These are phyloP conservation scores for Yarrowia sp. DNA, from an alignment of 805 yeast genomes.

Conservation along the genomic window DNA sequence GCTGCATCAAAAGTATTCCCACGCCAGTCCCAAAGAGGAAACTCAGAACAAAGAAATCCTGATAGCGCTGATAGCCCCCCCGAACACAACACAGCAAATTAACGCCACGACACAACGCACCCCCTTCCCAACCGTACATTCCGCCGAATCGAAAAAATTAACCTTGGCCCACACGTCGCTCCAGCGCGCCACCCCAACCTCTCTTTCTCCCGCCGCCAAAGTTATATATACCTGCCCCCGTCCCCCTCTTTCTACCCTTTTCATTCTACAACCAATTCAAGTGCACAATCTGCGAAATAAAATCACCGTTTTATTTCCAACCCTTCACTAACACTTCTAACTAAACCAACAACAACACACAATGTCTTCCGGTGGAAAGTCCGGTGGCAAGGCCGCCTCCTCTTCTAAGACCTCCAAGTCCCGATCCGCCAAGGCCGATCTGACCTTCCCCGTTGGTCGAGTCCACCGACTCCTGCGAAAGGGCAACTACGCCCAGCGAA, in stretches of 20 bases:
- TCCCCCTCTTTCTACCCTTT: constrained; percentile 40
- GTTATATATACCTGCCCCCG: constrained; percentile 36
- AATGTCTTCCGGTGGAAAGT: constrained; percentile 84
- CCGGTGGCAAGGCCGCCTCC: constrained; percentile 92
- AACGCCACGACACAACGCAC: background rate
- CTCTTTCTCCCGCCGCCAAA: background rate
- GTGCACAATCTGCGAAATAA: constrained; percentile 39
- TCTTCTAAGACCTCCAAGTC: constrained; percentile 96
- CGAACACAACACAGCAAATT: background rate
- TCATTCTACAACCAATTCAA: constrained; percentile 42
- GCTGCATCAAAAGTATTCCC: constrained; percentile 31
- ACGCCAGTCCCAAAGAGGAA: constrained; percentile 38
- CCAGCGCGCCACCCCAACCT: background rate
- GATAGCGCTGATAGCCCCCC: constrained; percentile 29
- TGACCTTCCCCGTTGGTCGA: constrained; percentile 99
- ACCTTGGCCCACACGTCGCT: constrained; percentile 5
- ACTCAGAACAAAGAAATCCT: constrained; percentile 16
- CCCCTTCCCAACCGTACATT: constrained; percentile 17
- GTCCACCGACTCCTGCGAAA: constrained; percentile 95
- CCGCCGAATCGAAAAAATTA: constrained; percentile 24
- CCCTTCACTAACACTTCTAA: constrained; percentile 9
- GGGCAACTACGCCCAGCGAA: constrained; percentile 98
- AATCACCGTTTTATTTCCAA: constrained; percentile 30
- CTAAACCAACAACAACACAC: constrained; percentile 43
- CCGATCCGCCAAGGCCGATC: constrained; percentile 98